phyloP scores from a whole-genome alignment of 1,284 basidiomycete species.

The Amylostereum areolatum region DNA sequence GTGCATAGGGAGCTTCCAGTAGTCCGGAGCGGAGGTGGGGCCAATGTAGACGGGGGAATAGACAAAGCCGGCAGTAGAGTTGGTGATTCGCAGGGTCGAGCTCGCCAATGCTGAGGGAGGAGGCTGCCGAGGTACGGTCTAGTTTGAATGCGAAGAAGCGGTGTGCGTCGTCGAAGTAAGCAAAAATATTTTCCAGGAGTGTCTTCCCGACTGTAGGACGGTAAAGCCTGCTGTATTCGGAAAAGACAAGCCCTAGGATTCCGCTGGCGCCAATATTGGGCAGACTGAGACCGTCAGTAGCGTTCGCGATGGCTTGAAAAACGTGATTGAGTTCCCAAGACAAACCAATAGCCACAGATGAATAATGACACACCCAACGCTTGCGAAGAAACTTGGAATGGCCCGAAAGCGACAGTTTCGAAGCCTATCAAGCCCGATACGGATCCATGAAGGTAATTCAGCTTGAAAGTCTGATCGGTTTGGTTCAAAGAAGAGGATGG shows the following conservation, averaged over 20 bases:
- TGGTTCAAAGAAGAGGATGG: slow-evolving; percentile 24
- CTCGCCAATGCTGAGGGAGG: slow-evolving; percentile 48
- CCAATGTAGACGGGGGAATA: slow-evolving; percentile 38
- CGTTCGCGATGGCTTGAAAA: slow-evolving; percentile 38
- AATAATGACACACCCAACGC: slow-evolving; percentile 29
- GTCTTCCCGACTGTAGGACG: slow-evolving; percentile 36
- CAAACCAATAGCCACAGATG: background rate
- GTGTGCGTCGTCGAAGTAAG: slow-evolving; percentile 31
- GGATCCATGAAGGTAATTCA: slow-evolving; percentile 41
- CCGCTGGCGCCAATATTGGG: slow-evolving; percentile 46
- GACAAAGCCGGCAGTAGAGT: slow-evolving; percentile 28
- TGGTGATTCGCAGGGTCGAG: slow-evolving; percentile 36
- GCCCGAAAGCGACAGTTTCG: slow-evolving; percentile 39
- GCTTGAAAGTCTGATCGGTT: slow-evolving; percentile 29
- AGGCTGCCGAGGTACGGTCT: slow-evolving; percentile 30
- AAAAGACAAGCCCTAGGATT: slow-evolving; percentile 51
- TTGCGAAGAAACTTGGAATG: slow-evolving; percentile 34
- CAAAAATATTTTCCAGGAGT: slow-evolving; percentile 44
- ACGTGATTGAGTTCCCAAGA: background rate
- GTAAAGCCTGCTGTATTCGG: slow-evolving; percentile 42
- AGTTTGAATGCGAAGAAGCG: slow-evolving; percentile 50
- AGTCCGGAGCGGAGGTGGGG: slow-evolving; percentile 35
- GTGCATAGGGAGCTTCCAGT: slow-evolving; percentile 51
- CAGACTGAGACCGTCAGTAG: slow-evolving; percentile 39
- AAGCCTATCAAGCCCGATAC: slow-evolving; percentile 38